A percentile compares a stretch with the other conserved stretches of the same genome.
Evolutionary conservation across 306 rosid genomes (phyloP).

Genomic region (Quercus wislizeni): DNA sequence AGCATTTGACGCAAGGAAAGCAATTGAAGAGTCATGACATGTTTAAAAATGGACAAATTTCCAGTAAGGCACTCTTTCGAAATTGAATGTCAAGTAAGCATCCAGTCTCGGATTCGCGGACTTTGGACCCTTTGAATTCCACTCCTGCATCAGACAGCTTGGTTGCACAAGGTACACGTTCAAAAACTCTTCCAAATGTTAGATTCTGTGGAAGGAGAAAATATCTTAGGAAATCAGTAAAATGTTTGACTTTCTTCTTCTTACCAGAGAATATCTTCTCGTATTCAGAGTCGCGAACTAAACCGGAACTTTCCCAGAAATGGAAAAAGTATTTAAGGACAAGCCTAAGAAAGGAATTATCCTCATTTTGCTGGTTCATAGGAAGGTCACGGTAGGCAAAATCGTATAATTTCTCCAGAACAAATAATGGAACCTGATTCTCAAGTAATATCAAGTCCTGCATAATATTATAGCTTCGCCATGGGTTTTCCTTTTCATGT

Average conservation of each 20-base stretch:
- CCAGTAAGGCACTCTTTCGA: not conserved
- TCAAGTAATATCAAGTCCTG: slow-evolving; percentile 26
- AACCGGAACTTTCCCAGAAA: no score
- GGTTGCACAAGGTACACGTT: not conserved
- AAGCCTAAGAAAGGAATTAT: not conserved
- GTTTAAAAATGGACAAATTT: not conserved
- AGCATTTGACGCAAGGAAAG: not conserved
- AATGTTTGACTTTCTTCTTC: not conserved
- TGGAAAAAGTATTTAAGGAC: not conserved
- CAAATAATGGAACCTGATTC: slow-evolving; percentile 28
- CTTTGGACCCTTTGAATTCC: not conserved
- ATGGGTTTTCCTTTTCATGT: no score
- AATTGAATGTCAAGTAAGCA: not conserved
- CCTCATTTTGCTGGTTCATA: not conserved
- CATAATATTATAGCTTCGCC: not conserved
- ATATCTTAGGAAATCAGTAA: not conserved
- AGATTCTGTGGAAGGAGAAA: no score
- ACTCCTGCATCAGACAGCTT: slow-evolving; percentile 18
- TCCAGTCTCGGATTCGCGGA: not conserved
- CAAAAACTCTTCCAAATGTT: no score
- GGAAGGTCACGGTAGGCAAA: no score
- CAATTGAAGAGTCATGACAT: not conserved
- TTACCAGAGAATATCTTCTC: no score
- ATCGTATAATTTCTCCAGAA: slow-evolving; percentile 3
- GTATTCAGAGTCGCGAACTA: no score